A percentile compares a stretch with the other conserved stretches of the same genome.
Conservation (phyloP, 176 grass and related monocot genomes). For the Oryza australiensis region DNA sequence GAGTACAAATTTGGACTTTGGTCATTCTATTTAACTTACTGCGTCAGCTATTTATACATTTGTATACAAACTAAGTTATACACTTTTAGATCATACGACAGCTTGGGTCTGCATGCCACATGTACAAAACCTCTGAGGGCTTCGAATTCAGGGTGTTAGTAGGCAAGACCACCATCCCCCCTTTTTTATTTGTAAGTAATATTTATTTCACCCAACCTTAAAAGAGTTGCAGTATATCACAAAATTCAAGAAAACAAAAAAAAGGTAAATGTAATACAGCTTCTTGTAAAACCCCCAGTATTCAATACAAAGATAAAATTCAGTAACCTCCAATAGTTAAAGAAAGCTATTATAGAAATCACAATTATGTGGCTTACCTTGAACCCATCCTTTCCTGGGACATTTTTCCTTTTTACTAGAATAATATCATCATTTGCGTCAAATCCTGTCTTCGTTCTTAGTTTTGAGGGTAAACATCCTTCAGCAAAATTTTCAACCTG, state of each 20-base stretch:
- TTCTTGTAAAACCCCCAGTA: not conserved
- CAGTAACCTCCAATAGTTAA: not conserved
- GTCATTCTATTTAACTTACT: slow-evolving; percentile 5
- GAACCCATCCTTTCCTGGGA: slow-evolving; percentile 70
- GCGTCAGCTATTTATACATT: not conserved
- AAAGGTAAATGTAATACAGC: not conserved
- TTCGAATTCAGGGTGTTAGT: too few relatives aligned
- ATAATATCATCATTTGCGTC: slow-evolving; percentile 58
- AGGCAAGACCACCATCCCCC: too few relatives aligned
- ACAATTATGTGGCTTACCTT: slow-evolving; percentile 56
- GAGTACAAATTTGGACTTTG: not conserved
- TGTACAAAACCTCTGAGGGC: not conserved
- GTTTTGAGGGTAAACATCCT: slow-evolving; percentile 53
- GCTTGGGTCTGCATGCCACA: not conserved
- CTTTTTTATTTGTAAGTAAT: too few relatives aligned
- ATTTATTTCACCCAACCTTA: too few relatives aligned
- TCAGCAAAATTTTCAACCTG: slow-evolving; percentile 60
- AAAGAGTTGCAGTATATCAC: too few relatives aligned
- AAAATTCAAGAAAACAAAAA: too few relatives aligned
- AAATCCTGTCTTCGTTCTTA: slow-evolving; percentile 54
- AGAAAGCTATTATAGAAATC: slow-evolving; percentile 1
- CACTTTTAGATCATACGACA: not conserved
- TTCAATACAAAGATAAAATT: not conserved
- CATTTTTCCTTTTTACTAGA: slow-evolving; percentile 80
- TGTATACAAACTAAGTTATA: not conserved